Base-by-base conservation (phyloP, 2,329 filamentous ascomycete species). In the Colletotrichum sp. region DNA sequence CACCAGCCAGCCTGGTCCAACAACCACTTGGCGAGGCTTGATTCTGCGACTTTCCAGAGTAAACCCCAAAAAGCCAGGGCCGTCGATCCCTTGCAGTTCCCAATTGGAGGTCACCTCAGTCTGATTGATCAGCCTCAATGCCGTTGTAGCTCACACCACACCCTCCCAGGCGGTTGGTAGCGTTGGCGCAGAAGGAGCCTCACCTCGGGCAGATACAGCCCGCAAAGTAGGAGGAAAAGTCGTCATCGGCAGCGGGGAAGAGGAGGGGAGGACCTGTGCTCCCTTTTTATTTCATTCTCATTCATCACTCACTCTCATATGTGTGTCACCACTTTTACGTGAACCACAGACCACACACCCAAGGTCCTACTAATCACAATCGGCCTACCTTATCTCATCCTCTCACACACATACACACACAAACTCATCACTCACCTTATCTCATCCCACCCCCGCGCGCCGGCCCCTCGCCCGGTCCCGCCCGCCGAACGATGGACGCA, bases 401-500 rank as follows among this genome's bases (percentile, higher is more conserved):
- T 63, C 69, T 72, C 24, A 34, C 26, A 68, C 61, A 36, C 52
- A 16, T 38, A 30, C 56, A 62, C 43, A 56, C 69, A 67, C 36
- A 65, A 36, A 24, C 48, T 61, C 63, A 56, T 58, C 52, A 34
- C 63, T 30, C 55, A 64, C 24, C 66, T 69, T 69, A 69, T 69
- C 66, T 63, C 36, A 36, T 21, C 36, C 67, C 26, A 71, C 59
- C 58, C 68, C 38, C 43, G 38, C 43, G 9, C 58, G 28, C 26
- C 59, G 68, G 68, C 68, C 62, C 58, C 63, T 64, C 69, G 73
- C 63, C 63, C 69, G 73, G 69, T 64, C 52, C 73, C 69, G 63
- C 73, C 63, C 64, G 73, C 48, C 63, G 58, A 63, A 73, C 28
- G 28, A 75, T 69, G 69, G 73, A 73, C 73, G 38, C 69, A 21